Percentiles rank a stretch among this genome's conserved stretches.
Conservation (phyloP, 257 asterid species). For the Jasminum sambac region DNA sequence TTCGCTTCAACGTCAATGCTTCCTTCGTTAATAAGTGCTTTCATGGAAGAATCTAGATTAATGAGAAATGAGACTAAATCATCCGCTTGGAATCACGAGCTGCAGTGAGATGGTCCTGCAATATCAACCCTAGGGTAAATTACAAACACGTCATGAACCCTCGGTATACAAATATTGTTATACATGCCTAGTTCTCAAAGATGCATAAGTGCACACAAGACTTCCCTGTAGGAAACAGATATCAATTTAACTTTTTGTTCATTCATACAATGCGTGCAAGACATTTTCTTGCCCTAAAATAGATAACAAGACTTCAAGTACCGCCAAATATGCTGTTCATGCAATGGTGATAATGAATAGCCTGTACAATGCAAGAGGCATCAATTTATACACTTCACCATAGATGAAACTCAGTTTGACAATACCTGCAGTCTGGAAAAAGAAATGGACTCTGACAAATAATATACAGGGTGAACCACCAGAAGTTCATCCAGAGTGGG, state of each 20-base stretch:
- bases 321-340: background rate
- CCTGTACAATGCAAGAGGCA: background rate
- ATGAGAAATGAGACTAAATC: constrained; percentile 31
- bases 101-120: constrained; percentile 93
- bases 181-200: background rate
- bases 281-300: background rate
- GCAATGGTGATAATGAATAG: background rate
- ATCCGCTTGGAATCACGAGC: constrained; percentile 83
- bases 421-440: background rate
- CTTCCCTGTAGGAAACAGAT: constrained; percentile 8
- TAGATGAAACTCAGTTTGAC: background rate
- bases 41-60: constrained; percentile 13
- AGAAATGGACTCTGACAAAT: background rate
- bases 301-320: background rate
- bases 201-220: background rate
- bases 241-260: background rate
- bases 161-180: background rate
- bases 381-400: background rate
- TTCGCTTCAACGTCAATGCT: constrained; percentile 13
- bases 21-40: constrained; percentile 15
- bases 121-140: constrained; percentile 18
- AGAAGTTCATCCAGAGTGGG: background rate
- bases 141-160: background rate
- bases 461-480: background rate
- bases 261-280: background rate